phyloP scores from a whole-genome alignment of 306 rosid genomes.

The Lagenaria siceraria region DNA sequence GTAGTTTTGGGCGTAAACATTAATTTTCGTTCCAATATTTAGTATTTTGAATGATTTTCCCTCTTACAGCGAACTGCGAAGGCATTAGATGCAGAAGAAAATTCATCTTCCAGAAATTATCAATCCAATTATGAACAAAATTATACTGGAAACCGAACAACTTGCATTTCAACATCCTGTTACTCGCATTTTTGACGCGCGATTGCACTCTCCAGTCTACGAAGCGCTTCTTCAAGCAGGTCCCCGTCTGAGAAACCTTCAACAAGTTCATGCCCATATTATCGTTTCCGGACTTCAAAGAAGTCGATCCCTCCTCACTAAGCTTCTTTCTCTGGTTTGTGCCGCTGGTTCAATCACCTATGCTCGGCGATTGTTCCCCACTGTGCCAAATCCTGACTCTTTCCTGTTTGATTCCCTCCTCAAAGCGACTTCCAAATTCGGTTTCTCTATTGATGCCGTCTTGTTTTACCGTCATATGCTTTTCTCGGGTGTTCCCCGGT shows the following conservation, averaged over 20 bases:
- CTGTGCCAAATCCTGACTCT: slow-evolving; percentile 45
- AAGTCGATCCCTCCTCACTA: slow-evolving; percentile 60
- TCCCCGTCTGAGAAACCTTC: slow-evolving; percentile 35
- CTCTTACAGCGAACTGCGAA: neutral
- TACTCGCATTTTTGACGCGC: neutral
- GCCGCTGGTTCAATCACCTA: slow-evolving; percentile 62
- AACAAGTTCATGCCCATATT: slow-evolving; percentile 66
- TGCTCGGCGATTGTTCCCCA: slow-evolving; percentile 40
- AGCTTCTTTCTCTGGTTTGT: slow-evolving; percentile 57
- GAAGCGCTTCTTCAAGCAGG: slow-evolving; percentile 58
- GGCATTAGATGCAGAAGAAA: neutral
- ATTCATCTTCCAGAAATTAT: neutral
- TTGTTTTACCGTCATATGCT: slow-evolving; percentile 58
- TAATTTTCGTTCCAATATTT: neutral
- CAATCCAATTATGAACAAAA: neutral
- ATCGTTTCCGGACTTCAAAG: slow-evolving; percentile 50
- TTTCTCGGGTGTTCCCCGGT: slow-evolving; percentile 24
- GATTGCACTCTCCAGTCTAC: slow-evolving; percentile 37
- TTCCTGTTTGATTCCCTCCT: slow-evolving; percentile 63
- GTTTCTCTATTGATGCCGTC: slow-evolving; percentile 46
- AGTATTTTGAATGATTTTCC: neutral
- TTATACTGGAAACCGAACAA: slow-evolving; percentile 32
- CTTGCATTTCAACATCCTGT: neutral
- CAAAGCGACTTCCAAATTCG: slow-evolving; percentile 43
- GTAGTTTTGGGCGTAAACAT: neutral